Base-by-base conservation (phyloP, 2,329 filamentous ascomycete species). In the Amauroascus verrucosus region DNA sequence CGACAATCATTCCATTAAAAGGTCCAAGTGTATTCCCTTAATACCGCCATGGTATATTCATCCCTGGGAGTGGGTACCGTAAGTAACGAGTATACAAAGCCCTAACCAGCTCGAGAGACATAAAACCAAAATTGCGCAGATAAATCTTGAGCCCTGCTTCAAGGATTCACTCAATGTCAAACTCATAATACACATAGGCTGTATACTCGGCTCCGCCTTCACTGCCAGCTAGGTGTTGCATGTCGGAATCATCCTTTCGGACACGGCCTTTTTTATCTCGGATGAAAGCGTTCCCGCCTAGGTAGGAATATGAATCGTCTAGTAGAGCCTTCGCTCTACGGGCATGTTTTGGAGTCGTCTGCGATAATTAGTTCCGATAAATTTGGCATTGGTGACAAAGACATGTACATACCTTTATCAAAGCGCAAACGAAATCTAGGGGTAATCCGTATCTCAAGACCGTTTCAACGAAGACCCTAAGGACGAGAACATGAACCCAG, bases 381-480 rank as follows among this genome's bases (percentile, higher is more conserved):
- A 20, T 20, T 47, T 47, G 26, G 24, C 8, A 47, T 45, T 1
- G n/a, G 4, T 30, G 9, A 35, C 18, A 35, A 1, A 40, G 46
- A 11, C 9, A 54, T n/a, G n/a, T n/a, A 65, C 81, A 61, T 78
- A 95, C 90, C 83, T 88, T 84, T 57, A 97, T 75, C 60, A 96
- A 73, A 14, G 84, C 88, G 61, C 85, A 86, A 47, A 95, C 84
- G 70, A 91, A 98, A 62, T 94, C 86, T 59, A 96, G 73, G 46
- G 93, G 93, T 62, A 98, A 71, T 26, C 93, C 93, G 65, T 98
- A 98, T 60, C 93, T 82, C 65, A 98, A 75, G n/a, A 98, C 93
- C 4, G 90, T 95, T 77, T 98, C 93, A 18, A 98, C 93, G 70
- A 97, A 98, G 18, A 97, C 90, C 51, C 93, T 78, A 63, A 98